Evolutionary conservation across 2,329 filamentous ascomycete species (phyloP).

Genomic region (Cytospora piceae): DNA sequence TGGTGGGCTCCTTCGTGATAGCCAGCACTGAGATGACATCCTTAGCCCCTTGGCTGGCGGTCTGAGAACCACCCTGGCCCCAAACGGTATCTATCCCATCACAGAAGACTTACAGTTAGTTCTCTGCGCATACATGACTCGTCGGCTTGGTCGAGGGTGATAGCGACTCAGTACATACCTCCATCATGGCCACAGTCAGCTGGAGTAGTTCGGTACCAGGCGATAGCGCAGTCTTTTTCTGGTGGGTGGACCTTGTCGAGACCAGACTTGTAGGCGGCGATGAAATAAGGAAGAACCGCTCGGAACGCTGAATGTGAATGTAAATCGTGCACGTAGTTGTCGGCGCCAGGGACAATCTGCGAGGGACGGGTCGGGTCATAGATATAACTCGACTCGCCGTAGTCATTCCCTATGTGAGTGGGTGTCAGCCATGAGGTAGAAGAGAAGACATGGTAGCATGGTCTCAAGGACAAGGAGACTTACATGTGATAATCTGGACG

Average conservation of each 20-base stretch:
- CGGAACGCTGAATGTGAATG: conserved; percentile 55
- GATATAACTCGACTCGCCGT: conserved; percentile 63
- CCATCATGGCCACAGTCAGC: conserved; percentile 40
- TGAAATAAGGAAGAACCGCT: conserved; percentile 52
- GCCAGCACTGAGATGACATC: conserved; percentile 51
- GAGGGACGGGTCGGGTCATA: conserved; percentile 47
- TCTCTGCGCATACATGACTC: not conserved
- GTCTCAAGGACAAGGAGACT: conserved; percentile 20
- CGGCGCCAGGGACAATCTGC: conserved; percentile 51
- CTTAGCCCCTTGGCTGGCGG: conserved; percentile 42
- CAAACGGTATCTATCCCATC: conserved; percentile 40
- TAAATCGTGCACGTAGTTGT: conserved; percentile 47
- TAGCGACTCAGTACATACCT: conserved; percentile 38
- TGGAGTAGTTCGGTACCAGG: conserved; percentile 49
- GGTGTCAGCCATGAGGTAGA: not conserved
- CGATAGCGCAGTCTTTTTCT: conserved; percentile 41
- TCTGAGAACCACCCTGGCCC: conserved; percentile 43
- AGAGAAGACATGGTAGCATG: conserved; percentile 18
- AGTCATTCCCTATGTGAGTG: conserved; percentile 58
- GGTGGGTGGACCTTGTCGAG: conserved; percentile 38
- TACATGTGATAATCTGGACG: conserved; percentile 60
- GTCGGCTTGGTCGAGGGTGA: not conserved
- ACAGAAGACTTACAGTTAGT: not conserved
- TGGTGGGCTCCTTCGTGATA: conserved; percentile 39
- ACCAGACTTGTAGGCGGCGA: conserved; percentile 53